Evolutionary conservation across 352 stramenopile genomes (phyloP), one percentile per base, ranked within the genome.

Genomic region (Globisporangium irregulare): DNA sequence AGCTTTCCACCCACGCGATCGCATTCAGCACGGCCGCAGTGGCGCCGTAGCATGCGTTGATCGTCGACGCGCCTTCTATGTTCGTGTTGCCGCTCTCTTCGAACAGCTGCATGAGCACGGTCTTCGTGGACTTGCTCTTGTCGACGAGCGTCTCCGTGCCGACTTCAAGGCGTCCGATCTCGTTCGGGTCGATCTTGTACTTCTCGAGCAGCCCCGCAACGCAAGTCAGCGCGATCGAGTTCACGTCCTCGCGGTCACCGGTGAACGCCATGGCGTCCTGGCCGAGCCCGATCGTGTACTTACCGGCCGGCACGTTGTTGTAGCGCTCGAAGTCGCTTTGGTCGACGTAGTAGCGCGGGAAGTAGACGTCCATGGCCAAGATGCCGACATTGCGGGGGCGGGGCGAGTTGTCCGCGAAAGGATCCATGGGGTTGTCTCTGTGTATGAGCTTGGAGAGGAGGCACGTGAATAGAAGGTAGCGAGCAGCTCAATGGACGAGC

Each of bases 11-110:
- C 97, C 97, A 99, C 20, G 87, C 82, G 50, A 99, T 82, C 5
- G 97, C 92, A 76, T 99, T 99, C n/a, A 99, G 81, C 27, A 99
- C 79, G 32, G 98, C 97, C 1, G 96, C 93, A 1, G 97, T 99
- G 48, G 95, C 97, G 32, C 98, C 98, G 75, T 99, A 99, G 81
- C 97, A 99, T 3, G 97, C 98, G 78, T 99, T 99, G 60, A 99
- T 79, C 56, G 94, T 89, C 0, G 95, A 98, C 15, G 97, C 96
- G 58, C 98, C 91, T 48, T 94, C 88, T 59, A 89, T 70, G 46
- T 86, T 76, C 22, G 70, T 70, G 69, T 91, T 92, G 58, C 80
- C 79, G 38, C 69, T 80, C 59, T 75, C 59, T 56, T 67, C 74
- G 51, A 93, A 92, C 12, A 92, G 74, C 57, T 86, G 75, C 82